Evolutionary conservation across 768 basidiomycete species (phyloP), one percentile per base, ranked within the genome.

Genomic region (Coprinopsis strossmayeri): DNA sequence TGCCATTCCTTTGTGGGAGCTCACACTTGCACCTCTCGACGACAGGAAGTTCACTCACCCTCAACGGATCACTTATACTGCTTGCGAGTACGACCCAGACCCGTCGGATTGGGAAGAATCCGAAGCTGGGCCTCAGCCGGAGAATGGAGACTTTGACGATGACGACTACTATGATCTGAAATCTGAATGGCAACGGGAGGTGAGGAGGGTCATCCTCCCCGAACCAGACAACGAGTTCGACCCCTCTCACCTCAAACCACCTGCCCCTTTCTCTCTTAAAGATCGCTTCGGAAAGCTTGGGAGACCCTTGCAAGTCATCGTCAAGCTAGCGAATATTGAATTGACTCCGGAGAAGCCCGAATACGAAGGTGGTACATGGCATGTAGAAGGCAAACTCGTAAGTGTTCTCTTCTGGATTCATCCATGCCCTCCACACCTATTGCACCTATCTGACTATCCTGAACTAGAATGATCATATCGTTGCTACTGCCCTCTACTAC

Each of bases 1-100:
- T n/a, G 53, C 65, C 32, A 57, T 69, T 37, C 66, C 67, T 3
- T 49, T 65, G 4, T 67, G 63, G 60, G 56, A 66, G 28, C 37
- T 47, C 23, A 54, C 57, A 5, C 54, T 64, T 12, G 57, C 59
- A 0, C 55, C 59, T 18, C 27, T 52, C 7, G 10, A 2, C 5
- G n/a, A 35, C 7, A 5, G 21, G 9, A 9, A 23, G 9, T 38
- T 49, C 43, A 17, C 27, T 2, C 39, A n/a, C 21, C 34, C 10
- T 2, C 46, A 27, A 48, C 30, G 46, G 17, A 48, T 45, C 13
- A 13, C 13, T 11, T 49, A 40, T 27, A 41, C 13, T 13, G 3
- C 4, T 3, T 27, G 17, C 34, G 23, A 45, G 23, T 45, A 49
- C 21, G 47, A 49, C 28, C 10, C 44, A 10, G 45, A 40, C 20